A percentile compares a stretch with the other conserved stretches of the same genome.
Conservation (phyloP, 2,329 filamentous ascomycete species). For the Aspergillus candidus region DNA sequence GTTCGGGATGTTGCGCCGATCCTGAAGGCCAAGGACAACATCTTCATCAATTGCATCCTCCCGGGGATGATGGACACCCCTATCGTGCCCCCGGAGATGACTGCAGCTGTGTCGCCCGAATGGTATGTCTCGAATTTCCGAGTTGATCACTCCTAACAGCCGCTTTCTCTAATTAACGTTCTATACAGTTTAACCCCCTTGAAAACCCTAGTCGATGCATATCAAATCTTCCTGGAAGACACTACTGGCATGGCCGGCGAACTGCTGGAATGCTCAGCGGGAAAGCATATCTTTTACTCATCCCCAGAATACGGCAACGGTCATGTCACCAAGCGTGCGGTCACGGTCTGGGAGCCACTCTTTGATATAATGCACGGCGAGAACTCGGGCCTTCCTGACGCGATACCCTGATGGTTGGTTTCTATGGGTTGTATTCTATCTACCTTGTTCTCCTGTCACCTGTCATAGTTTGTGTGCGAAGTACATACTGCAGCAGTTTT, state of each 20-base stretch:
- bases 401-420: constrained; percentile 22
- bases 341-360: constrained; percentile 46
- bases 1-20: constrained; percentile 36
- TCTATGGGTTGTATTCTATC: no score
- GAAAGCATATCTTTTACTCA: constrained; percentile 36
- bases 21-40: constrained; percentile 43
- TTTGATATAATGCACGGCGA: constrained; percentile 44
- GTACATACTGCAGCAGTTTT: no score
- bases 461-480: no score
- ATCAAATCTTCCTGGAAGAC: constrained; percentile 44
- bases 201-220: constrained; percentile 42
- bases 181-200: constrained; percentile 34
- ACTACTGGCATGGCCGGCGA: constrained; percentile 38
- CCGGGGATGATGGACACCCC: constrained; percentile 45
- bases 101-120: constrained; percentile 35
- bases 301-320: constrained; percentile 39
- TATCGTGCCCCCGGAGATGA: constrained; percentile 42
- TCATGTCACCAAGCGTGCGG: constrained; percentile 36
- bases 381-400: constrained; percentile 35
- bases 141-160: background rate
- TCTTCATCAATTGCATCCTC: constrained; percentile 45
- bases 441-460: no score
- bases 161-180: background rate
- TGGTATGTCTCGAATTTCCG: constrained; percentile 14
- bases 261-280: constrained; percentile 41